A percentile compares a stretch with the other conserved stretches of the same genome.
Evolutionary conservation across 2,329 filamentous ascomycete species (phyloP).

Genomic region (Rasamsonia emersonii): DNA sequence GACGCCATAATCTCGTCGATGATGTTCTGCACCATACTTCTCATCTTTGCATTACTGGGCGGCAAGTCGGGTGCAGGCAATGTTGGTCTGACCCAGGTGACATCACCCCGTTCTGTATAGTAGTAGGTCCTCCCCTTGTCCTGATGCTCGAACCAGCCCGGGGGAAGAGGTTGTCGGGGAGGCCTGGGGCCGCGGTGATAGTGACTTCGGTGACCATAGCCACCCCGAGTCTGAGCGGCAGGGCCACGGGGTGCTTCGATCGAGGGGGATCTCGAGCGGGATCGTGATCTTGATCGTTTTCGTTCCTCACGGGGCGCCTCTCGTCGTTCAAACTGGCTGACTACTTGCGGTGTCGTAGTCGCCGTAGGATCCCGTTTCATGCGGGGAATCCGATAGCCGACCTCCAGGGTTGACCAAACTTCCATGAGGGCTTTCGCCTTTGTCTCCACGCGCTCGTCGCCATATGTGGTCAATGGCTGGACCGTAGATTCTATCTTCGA

Average conservation of each 20-base stretch:
- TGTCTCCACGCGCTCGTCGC: constrained; percentile 65
- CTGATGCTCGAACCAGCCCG: constrained; percentile 77
- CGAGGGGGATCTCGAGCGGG: constrained; percentile 30
- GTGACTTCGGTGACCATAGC: constrained; percentile 50
- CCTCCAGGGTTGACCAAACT: constrained; percentile 80
- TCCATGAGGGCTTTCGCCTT: constrained; percentile 65
- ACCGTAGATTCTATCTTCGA: constrained; percentile 87
- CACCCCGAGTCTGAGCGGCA: constrained; percentile 40
- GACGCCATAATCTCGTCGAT: constrained; percentile 68
- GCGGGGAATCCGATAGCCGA: constrained; percentile 86
- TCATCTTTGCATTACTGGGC: constrained; percentile 60
- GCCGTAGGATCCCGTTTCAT: constrained; percentile 71
- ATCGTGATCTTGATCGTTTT: constrained; percentile 29
- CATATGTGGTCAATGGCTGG: constrained; percentile 55
- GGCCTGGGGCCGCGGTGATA: constrained; percentile 49
- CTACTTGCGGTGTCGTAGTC: constrained; percentile 41
- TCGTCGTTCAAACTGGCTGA: constrained; percentile 56
- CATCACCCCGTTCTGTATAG: constrained; percentile 68
- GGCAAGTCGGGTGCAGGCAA: constrained; percentile 56
- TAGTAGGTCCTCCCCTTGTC: constrained; percentile 71
- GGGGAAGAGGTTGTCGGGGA: constrained; percentile 57
- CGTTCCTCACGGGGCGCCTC: constrained; percentile 42
- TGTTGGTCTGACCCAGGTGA: constrained; percentile 74
- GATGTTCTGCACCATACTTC: constrained; percentile 72
- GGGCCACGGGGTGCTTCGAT: constrained; percentile 37